Evolutionary conservation across 2,329 filamentous ascomycete genomes (phyloP).

Genomic region (Septoria petroselini): DNA sequence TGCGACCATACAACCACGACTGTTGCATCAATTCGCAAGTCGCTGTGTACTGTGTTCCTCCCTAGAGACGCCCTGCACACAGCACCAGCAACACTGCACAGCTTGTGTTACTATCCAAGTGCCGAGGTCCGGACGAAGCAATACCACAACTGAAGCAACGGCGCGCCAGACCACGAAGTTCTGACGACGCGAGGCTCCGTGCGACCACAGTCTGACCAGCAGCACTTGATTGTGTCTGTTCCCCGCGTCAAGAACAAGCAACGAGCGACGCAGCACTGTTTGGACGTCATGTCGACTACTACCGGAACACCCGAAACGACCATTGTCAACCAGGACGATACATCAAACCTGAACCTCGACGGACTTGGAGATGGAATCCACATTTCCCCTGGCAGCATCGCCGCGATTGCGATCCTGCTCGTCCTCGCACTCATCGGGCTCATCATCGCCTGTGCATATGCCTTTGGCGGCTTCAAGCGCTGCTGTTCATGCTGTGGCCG

Average conservation of each 20-base stretch:
- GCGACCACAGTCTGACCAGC: not conserved
- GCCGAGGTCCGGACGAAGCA: slow-evolving; percentile 7
- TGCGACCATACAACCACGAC: too few relatives aligned
- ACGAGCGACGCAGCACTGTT: not conserved
- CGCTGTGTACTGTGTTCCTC: too few relatives aligned
- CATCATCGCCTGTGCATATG: slow-evolving; percentile 11
- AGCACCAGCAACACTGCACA: too few relatives aligned
- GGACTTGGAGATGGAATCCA: slow-evolving; percentile 7
- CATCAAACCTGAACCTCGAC: slow-evolving; percentile 1
- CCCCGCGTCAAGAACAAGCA: not conserved
- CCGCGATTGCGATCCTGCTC: slow-evolving; percentile 10
- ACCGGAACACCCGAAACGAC: not conserved
- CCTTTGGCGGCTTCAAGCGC: slow-evolving; percentile 12
- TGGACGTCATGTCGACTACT: not conserved
- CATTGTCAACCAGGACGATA: slow-evolving; percentile 4
- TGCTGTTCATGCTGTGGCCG: slow-evolving; percentile 12
- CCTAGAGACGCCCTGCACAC: too few relatives aligned
- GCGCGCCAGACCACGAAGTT: slow-evolving; percentile 6
- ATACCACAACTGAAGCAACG: slow-evolving; percentile 4
- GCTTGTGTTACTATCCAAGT: not conserved
- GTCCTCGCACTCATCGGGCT: slow-evolving; percentile 6
- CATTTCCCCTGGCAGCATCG: slow-evolving; percentile 2
- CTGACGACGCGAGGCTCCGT: slow-evolving; percentile 3
- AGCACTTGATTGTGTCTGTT: slow-evolving; percentile 5
- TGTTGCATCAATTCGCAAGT: too few relatives aligned